Conservation (phyloP, 306 rosid genomes). For the Rosa multiflora region DNA sequence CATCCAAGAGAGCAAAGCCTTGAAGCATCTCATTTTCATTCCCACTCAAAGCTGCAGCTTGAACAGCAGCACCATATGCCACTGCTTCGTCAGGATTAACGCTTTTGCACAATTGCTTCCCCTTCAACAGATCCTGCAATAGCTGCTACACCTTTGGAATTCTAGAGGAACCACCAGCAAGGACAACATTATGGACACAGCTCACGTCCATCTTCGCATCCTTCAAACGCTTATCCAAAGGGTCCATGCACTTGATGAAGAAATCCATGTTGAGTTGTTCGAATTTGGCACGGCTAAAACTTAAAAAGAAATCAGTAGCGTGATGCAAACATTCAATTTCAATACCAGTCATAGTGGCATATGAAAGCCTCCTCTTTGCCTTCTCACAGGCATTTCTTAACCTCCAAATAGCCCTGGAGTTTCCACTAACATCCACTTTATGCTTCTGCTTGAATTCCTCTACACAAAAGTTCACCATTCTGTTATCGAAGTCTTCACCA, state of each 20-base stretch:
- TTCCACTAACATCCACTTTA: slow-evolving; percentile 16
- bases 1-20: not conserved
- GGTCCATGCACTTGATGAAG: not conserved
- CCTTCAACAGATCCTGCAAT: not conserved
- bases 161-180: slow-evolving; percentile 5
- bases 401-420: slow-evolving; percentile 1
- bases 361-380: not conserved
- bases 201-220: not conserved
- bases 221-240: not conserved
- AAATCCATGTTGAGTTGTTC: not conserved
- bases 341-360: no score
- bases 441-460: slow-evolving; percentile 1
- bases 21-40: not conserved
- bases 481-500: slow-evolving; percentile 31
- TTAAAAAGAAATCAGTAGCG: no score
- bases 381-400: not conserved
- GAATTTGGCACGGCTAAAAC: not conserved
- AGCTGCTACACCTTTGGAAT: not conserved
- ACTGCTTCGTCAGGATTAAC: not conserved
- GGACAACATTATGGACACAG: not conserved
- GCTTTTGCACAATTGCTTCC: not conserved
- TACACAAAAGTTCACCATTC: slow-evolving; percentile 13
- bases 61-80: not conserved
- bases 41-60: slow-evolving; percentile 13
- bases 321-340: no score